Base-by-base conservation (phyloP, 2,329 filamentous ascomycete genomes). In the Botryotinia globosa region DNA sequence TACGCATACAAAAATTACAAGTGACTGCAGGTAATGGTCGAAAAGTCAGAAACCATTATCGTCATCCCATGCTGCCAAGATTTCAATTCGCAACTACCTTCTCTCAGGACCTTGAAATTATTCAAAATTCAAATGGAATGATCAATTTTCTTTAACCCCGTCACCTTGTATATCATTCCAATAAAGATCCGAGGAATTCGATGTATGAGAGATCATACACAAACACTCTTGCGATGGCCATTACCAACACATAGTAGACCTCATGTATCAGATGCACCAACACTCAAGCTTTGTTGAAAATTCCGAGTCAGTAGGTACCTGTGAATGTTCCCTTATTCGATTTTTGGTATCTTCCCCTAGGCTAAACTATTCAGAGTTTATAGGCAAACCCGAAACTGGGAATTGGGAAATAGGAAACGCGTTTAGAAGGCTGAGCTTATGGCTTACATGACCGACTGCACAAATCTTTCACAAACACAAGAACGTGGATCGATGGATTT, bases 111-210 rank as follows among this genome's bases (percentile, higher is more conserved):
- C 48, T n/a, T n/a, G 22, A n/a, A 51, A 4, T n/a, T 51, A 14
- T 10, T 3, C 3, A 10, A 48, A 8, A 12, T n/a, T 0, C 1
- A 51, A n/a, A 51, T 10, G 4, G 5, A 14, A n/a, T n/a, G 22
- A 51, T n/a, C 25, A 6, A n/a, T 12, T 25, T 25, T 51, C 22
- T 51, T 20, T 2, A 12, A n/a, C 3, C 25, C 25, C 22, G 12
- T n/a, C 9, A 51, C 10, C 48, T 22, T 22, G 10, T 51, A 51
- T 12, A n/a, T 6, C 1, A 25, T 48, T 48, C 22, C 4, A 25
- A 1, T 12, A 7, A 9, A 25, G 25, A 48, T 48, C 7, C 22
- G 25, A 51, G 22, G 12, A 5, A n/a, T n/a, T 14, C 48, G n/a
- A 51, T 14, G 1, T n/a, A 7, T 22, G 3, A 14, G 25, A 9